A percentile compares a stretch with the other conserved stretches of the same genome.
phyloP scores from a whole-genome alignment of 192 early-diverging fungal genomes.

The Spinellus fusiger region DNA sequence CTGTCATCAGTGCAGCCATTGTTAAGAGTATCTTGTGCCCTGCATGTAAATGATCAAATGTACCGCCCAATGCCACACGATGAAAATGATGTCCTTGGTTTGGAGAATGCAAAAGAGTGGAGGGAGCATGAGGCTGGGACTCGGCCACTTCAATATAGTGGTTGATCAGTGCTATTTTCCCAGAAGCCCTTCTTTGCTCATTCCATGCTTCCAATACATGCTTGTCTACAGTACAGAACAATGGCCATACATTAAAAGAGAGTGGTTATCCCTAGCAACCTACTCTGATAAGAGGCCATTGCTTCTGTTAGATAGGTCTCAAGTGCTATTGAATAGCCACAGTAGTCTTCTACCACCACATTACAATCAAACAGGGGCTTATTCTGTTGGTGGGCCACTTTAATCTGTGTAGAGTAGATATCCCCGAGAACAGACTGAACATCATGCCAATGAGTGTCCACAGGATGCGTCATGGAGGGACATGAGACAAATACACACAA shows the following conservation, averaged over 20 bases:
- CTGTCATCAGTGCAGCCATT: conserved; percentile 65
- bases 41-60: conserved; percentile 94
- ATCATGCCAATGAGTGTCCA: conserved; percentile 14
- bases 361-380: conserved; percentile 46
- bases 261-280: not conserved
- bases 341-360: conserved; percentile 53
- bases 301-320: conserved; percentile 2
- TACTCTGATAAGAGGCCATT: conserved; percentile 5
- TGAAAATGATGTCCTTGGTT: conserved; percentile 16
- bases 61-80: conserved; percentile 79
- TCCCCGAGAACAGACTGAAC: conserved; percentile 9
- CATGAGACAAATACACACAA: not conserved
- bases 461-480: not conserved
- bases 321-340: conserved; percentile 52
- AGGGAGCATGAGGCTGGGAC: not conserved
- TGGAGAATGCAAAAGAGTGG: not conserved
- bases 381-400: conserved; percentile 31
- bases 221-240: not conserved
- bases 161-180: not conserved
- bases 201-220: not conserved
- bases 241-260: too few species aligned
- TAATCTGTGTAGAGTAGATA: conserved; percentile 47
- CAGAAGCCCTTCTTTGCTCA: not conserved
- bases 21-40: conserved; percentile 94
- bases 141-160: not conserved